Base-by-base conservation (phyloP, 2,329 filamentous ascomycete genomes). In the Epichloe uncinata region DNA sequence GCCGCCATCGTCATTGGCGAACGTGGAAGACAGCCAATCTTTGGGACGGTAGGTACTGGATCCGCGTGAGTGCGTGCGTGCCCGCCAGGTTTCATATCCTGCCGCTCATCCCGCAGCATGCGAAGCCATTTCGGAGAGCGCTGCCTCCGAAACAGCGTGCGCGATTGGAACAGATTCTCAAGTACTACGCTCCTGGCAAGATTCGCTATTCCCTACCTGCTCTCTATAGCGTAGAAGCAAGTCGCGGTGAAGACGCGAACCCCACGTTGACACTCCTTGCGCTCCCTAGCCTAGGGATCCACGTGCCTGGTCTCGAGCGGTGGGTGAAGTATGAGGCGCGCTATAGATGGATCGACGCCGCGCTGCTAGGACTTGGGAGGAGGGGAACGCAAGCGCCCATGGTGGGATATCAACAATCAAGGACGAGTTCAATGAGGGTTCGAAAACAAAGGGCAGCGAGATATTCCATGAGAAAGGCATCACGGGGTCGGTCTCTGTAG, bases 41-140 rank as follows among this genome's bases (percentile, higher is more conserved):
- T 49, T 84, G 73, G 66, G 81, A 84, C 60, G 75, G 78, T 0
- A 75, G 81, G 2, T 84, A 74, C 62, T 84, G 81, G 81, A 63
- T 82, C 15, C 68, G 72, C 15, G 50, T 79, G 9, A 62, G 63
- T 18, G 64, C 69, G 45, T 69, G 71, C 5, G 62, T 71, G 6
- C 69, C 69, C 3, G 66, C 66, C 46, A 60, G 61, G 13, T 63
- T 76, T 15, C 59, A 65, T 16, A 54, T 80, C 2, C 67, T 66
- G 35, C 77, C 77, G 0, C 73, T 76, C 55, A 60, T 66, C 2
- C 54, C 58, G 1, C 66, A 67, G 35, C 63, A 73, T 52, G 67
- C 69, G 40, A 73, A 75, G 55, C 54, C 63, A 0, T 79, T 81
- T 54, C 70, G 73, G 16, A 69, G 69, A 40, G 65, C 65, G 0